Conservation (phyloP, 257 asterid genomes). For the Gardenia jasminoides region DNA sequence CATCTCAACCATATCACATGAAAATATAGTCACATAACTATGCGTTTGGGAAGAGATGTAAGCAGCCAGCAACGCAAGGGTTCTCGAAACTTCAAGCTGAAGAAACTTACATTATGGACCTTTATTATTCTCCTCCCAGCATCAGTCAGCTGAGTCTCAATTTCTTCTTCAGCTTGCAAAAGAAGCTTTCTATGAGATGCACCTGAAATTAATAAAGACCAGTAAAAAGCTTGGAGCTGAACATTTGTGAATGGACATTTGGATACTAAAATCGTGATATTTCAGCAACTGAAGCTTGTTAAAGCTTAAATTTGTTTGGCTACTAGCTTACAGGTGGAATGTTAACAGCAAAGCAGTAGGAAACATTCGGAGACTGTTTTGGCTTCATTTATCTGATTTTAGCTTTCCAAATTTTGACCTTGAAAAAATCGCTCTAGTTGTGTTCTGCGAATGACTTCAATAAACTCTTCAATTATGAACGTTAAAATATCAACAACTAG, state of each 20-base stretch:
- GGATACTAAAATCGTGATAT: background rate
- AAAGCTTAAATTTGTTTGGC: background rate
- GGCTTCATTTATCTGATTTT: background rate
- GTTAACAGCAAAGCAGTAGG: background rate
- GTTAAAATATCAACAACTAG: background rate
- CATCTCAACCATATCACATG: background rate
- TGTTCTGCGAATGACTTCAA: background rate
- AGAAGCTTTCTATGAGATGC: slow-evolving; percentile 54
- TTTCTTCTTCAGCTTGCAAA: slow-evolving; percentile 60
- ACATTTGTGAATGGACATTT: background rate
- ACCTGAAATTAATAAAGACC: slow-evolving; percentile 42
- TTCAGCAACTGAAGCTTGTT: background rate
- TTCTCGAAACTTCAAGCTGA: slow-evolving; percentile 16
- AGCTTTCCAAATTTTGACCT: background rate
- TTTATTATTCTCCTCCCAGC: slow-evolving; percentile 69
- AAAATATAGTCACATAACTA: background rate
- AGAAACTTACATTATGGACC: slow-evolving; percentile 61
- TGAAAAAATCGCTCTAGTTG: background rate
- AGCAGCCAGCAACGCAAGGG: background rate
- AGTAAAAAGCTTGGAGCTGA: background rate
- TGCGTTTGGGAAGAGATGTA: background rate
- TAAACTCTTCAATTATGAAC: slow-evolving; percentile 2
- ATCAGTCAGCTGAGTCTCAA: slow-evolving; percentile 55
- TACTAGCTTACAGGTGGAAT: background rate
- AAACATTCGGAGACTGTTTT: background rate